A percentile compares a stretch with the other conserved stretches of the same genome.
These are phyloP conservation scores for Neurospora sp. DNA, from an alignment of 495 filamentous ascomycete species.

Conservation along the genomic window DNA sequence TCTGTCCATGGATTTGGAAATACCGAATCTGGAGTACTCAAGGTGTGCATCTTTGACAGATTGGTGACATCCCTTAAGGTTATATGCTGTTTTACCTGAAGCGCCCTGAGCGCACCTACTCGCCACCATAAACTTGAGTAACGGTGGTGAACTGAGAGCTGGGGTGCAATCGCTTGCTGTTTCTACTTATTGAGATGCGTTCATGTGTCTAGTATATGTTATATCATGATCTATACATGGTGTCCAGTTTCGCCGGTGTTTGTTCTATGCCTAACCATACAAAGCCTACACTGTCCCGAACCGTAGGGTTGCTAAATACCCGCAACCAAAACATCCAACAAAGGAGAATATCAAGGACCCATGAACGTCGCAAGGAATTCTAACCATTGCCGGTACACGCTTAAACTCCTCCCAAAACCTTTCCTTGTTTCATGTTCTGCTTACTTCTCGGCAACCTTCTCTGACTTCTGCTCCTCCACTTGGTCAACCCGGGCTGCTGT, in stretches of 20 bases:
- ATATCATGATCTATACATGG: background rate
- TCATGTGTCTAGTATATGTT: background rate
- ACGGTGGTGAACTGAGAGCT: background rate
- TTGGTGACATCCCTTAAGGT: background rate
- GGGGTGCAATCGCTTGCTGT: background rate
- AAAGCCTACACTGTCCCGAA: background rate
- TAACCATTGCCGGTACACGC: background rate
- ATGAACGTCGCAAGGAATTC: background rate
- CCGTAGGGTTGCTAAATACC: background rate
- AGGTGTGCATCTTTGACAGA: background rate
- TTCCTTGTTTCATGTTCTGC: background rate
- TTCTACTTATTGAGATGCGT: background rate
- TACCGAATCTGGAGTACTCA: background rate
- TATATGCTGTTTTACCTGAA: background rate
- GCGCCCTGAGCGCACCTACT: background rate
- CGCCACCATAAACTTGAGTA: background rate
- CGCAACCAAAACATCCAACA: background rate
- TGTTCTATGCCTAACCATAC: background rate
- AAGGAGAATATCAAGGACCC: background rate
- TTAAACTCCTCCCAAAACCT: background rate
- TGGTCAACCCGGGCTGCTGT: slow-evolving; percentile 11
- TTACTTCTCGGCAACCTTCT: background rate
- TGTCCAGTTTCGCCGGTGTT: background rate
- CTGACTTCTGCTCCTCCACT: slow-evolving; percentile 14
- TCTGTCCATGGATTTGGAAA: background rate